These are phyloP conservation scores for Ascochyta koolunga DNA, from an alignment of 2,329 filamentous ascomycete species.

Conservation along the genomic window DNA sequence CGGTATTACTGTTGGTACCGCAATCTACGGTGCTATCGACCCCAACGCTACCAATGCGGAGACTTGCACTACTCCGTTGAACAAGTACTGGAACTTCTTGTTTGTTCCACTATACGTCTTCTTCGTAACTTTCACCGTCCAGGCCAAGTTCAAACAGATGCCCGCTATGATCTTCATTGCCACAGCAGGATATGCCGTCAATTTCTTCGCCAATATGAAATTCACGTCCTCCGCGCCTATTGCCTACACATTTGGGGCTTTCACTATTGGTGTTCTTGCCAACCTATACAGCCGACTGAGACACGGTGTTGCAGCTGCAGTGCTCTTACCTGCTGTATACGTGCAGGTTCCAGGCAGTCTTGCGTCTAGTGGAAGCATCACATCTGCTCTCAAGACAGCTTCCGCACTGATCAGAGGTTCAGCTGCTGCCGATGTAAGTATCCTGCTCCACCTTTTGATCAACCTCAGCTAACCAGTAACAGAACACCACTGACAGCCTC, in stretches of 20 bases:
- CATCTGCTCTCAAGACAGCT: slow-evolving; percentile 36
- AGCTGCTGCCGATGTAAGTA: slow-evolving; percentile 25
- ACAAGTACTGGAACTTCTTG: slow-evolving; percentile 65
- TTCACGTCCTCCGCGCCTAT: slow-evolving; percentile 74
- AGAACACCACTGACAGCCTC: slow-evolving; percentile 29
- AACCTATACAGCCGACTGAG: slow-evolving; percentile 76
- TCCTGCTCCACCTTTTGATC: background rate
- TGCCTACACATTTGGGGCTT: slow-evolving; percentile 75
- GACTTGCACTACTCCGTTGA: slow-evolving; percentile 53
- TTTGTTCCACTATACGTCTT: slow-evolving; percentile 79
- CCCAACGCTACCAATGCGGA: slow-evolving; percentile 51
- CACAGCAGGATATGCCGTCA: slow-evolving; percentile 74
- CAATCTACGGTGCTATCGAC: slow-evolving; percentile 55
- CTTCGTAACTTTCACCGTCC: slow-evolving; percentile 74
- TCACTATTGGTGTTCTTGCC: slow-evolving; percentile 75
- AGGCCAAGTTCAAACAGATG: slow-evolving; percentile 78
- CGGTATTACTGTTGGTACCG: slow-evolving; percentile 57
- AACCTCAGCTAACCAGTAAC: background rate
- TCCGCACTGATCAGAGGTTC: slow-evolving; percentile 34
- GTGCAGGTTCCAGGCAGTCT: slow-evolving; percentile 43
- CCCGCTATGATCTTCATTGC: slow-evolving; percentile 78
- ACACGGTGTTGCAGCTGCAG: slow-evolving; percentile 53
- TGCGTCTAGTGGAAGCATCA: slow-evolving; percentile 39
- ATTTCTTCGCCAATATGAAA: slow-evolving; percentile 71
- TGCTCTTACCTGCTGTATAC: slow-evolving; percentile 41